These are phyloP conservation scores for Penicillium coprophilum DNA, from an alignment of 495 filamentous ascomycete genomes.

Conservation along the genomic window DNA sequence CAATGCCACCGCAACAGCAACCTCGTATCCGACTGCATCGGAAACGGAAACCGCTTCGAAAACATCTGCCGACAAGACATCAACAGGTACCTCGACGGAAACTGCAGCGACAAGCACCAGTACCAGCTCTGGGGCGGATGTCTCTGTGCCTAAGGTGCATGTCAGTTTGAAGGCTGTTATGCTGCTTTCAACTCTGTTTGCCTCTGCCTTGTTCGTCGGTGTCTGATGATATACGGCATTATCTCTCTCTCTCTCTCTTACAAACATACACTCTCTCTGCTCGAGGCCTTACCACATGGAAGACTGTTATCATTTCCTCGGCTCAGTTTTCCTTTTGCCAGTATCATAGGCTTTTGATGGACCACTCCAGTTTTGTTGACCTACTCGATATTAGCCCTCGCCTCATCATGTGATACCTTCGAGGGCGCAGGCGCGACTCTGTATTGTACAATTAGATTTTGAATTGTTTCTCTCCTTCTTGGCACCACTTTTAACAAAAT, in stretches of 20 bases:
- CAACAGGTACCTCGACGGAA: neutral
- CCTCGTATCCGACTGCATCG: conserved; percentile 10
- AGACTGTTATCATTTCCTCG: neutral
- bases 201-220: neutral
- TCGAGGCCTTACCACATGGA: neutral
- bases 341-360: neutral
- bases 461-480: neutral
- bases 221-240: neutral
- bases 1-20: conserved; percentile 36
- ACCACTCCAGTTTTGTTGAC: neutral
- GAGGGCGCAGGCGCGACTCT: neutral
- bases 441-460: neutral
- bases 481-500: neutral
- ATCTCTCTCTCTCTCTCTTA: no score
- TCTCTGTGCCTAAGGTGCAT: neutral
- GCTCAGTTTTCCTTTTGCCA: neutral
- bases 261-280: neutral
- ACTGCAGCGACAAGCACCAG: conserved; percentile 1
- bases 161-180: conserved; percentile 1
- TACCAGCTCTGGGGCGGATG: neutral
- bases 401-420: neutral
- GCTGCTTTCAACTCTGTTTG: conserved; percentile 5
- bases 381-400: neutral
- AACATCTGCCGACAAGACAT: neutral
- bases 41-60: conserved; percentile 1